phyloP scores from a whole-genome alignment of 2,329 filamentous ascomycete species.

The Alternaria rosae region DNA sequence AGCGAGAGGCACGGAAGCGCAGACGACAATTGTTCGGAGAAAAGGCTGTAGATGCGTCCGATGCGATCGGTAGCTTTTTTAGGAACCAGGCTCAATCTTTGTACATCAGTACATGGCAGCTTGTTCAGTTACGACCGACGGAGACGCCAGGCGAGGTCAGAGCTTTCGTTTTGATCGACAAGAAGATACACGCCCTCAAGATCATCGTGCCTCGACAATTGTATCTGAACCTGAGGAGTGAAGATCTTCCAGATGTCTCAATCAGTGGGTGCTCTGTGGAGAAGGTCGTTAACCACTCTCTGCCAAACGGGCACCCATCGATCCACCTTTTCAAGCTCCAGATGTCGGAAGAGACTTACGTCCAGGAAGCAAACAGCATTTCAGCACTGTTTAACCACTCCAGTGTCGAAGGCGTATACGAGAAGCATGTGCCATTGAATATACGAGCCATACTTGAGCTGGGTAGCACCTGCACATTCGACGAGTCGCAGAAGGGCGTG shows the following conservation, averaged over 20 bases:
- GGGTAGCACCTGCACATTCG: slow-evolving; percentile 91
- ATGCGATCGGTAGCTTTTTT: slow-evolving; percentile 76
- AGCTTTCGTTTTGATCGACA: slow-evolving; percentile 91
- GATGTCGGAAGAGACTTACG: slow-evolving; percentile 86
- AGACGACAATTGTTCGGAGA: slow-evolving; percentile 94
- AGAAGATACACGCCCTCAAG: slow-evolving; percentile 87
- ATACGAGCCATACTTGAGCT: slow-evolving; percentile 87
- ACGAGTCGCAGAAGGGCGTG: slow-evolving; percentile 87
- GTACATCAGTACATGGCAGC: slow-evolving; percentile 93
- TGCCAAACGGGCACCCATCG: slow-evolving; percentile 94
- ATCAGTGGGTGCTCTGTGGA: slow-evolving; percentile 87
- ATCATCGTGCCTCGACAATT: slow-evolving; percentile 88
- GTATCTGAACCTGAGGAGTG: slow-evolving; percentile 88
- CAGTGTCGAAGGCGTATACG: slow-evolving; percentile 96
- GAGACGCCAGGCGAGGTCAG: slow-evolving; percentile 85
- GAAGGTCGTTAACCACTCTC: slow-evolving; percentile 88
- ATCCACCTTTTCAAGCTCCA: slow-evolving; percentile 94
- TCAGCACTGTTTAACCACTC: slow-evolving; percentile 85
- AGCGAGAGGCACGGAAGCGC: slow-evolving; percentile 85
- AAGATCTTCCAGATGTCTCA: slow-evolving; percentile 86
- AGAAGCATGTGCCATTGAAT: slow-evolving; percentile 87
- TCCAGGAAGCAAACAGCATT: slow-evolving; percentile 84
- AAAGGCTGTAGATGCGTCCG: slow-evolving; percentile 67
- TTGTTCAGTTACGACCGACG: slow-evolving; percentile 84
- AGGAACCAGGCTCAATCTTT: slow-evolving; percentile 89